Evolutionary conservation across 768 basidiomycete genomes (phyloP).

Genomic region (Hydnum rufescens): DNA sequence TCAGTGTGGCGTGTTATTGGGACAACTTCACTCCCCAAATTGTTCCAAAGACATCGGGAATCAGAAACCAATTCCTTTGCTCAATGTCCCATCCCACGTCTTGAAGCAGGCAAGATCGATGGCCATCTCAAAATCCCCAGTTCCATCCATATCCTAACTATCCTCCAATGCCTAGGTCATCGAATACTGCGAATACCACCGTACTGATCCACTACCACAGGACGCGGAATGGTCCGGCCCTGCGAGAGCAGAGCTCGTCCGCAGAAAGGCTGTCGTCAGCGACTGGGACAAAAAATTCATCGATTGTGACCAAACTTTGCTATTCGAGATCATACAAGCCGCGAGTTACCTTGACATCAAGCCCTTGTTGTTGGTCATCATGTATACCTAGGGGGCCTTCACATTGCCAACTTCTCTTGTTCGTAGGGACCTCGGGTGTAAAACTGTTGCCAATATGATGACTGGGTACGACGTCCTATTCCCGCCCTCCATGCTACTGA

Average conservation of each 20-base stretch:
- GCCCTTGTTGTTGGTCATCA: constrained; percentile 18
- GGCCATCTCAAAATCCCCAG: not conserved
- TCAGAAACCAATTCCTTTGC: constrained; percentile 14
- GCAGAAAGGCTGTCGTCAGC: constrained; percentile 18
- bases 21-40: not conserved
- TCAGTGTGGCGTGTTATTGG: not conserved
- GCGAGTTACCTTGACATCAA: constrained; percentile 25
- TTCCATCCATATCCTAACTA: not conserved
- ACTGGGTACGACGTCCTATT: not conserved
- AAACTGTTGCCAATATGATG: constrained; percentile 8
- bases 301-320: constrained; percentile 22
- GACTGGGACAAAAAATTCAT: constrained; percentile 22
- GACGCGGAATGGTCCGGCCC: constrained; percentile 15
- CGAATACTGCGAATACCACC: constrained; percentile 24
- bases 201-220: constrained; percentile 19
- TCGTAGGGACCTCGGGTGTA: constrained; percentile 5
- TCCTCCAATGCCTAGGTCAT: constrained; percentile 18
- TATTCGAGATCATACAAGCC: constrained; percentile 24
- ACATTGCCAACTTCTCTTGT: not conserved
- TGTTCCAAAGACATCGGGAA: not conserved
- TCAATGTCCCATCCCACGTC: constrained; percentile 18
- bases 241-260: not conserved
- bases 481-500: not conserved
- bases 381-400: not conserved
- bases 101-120: constrained; percentile 8